Evolutionary conservation across 495 filamentous ascomycete species (phyloP).

Genomic region (Bombardia bombarda): DNA sequence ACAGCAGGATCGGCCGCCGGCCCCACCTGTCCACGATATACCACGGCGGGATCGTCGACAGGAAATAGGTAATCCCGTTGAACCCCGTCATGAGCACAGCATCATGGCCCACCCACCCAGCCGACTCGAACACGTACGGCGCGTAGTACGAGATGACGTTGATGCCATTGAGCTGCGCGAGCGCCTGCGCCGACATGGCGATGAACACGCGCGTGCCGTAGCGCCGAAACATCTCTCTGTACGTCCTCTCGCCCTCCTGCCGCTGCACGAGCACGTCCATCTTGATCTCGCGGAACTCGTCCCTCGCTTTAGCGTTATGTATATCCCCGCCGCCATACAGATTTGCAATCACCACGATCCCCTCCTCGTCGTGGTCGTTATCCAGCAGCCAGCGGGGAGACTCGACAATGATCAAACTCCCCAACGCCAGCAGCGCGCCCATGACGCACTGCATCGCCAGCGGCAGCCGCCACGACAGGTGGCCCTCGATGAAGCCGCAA

Average conservation of each 20-base stretch:
- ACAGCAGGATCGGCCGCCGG: conserved; percentile 80
- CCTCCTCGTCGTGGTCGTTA: conserved; percentile 97
- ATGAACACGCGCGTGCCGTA: conserved; percentile 92
- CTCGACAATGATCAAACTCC: conserved; percentile 90
- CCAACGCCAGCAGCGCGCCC: conserved; percentile 73
- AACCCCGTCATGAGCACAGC: conserved; percentile 97
- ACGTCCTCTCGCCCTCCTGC: conserved; percentile 88
- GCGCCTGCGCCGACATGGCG: conserved; percentile 95
- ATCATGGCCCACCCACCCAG: conserved; percentile 82
- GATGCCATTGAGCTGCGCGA: conserved; percentile 96
- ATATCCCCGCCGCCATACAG: conserved; percentile 94
- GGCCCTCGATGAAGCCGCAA: conserved; percentile 78
- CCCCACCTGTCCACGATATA: conserved; percentile 94
- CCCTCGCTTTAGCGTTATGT: conserved; percentile 79
- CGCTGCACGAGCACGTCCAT: conserved; percentile 90
- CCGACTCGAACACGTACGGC: conserved; percentile 90
- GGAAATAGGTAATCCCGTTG: conserved; percentile 85
- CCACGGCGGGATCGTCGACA: conserved; percentile 92
- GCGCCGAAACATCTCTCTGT: conserved; percentile 88
- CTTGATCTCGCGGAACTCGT: conserved; percentile 97
- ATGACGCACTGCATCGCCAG: conserved; percentile 91
- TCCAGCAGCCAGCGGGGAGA: conserved; percentile 97
- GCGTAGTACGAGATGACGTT: conserved; percentile 99
- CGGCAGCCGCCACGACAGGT: conserved; percentile 87
- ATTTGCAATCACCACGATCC: conserved; percentile 95